Evolutionary conservation across 331 rosid genomes (phyloP).

Genomic region (Malus hybrid): DNA sequence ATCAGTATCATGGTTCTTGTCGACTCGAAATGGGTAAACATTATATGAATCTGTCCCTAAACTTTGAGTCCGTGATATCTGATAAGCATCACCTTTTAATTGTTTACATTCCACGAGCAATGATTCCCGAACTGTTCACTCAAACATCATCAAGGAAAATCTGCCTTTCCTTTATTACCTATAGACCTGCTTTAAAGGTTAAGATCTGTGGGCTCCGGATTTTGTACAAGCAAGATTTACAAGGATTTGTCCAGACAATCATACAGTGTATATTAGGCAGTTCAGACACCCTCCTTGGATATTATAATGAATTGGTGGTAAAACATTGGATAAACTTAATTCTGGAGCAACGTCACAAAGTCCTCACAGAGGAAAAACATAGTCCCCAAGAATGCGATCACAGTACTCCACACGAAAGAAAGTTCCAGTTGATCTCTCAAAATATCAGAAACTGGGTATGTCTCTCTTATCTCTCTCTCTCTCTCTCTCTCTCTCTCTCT

Average conservation of each 20-base stretch:
- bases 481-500: no score
- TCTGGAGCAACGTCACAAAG: not conserved
- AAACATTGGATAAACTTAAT: not conserved
- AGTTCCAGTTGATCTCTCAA: not conserved
- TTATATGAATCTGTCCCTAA: not conserved
- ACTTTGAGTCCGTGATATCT: not conserved
- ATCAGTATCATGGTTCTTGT: not conserved
- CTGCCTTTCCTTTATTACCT: not conserved
- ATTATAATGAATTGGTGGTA: not conserved
- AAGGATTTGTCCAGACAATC: slow-evolving; percentile 6
- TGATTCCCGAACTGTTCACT: not conserved
- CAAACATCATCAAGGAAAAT: not conserved
- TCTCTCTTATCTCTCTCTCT: not conserved
- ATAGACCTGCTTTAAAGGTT: not conserved
- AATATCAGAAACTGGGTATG: not conserved
- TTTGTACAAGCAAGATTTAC: slow-evolving; percentile 7
- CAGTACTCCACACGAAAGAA: not conserved
- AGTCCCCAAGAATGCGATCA: no score
- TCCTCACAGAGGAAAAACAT: not conserved
- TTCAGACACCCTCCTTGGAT: not conserved
- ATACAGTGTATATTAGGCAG: not conserved
- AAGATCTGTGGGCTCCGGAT: not conserved
- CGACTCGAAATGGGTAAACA: not conserved
- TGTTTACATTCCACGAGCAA: not conserved
- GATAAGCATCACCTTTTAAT: slow-evolving; percentile 1